A percentile compares a stretch with the other conserved stretches of the same genome.
phyloP scores from a whole-genome alignment of 1,284 basidiomycete genomes.

The Leccinum fuscescens region DNA sequence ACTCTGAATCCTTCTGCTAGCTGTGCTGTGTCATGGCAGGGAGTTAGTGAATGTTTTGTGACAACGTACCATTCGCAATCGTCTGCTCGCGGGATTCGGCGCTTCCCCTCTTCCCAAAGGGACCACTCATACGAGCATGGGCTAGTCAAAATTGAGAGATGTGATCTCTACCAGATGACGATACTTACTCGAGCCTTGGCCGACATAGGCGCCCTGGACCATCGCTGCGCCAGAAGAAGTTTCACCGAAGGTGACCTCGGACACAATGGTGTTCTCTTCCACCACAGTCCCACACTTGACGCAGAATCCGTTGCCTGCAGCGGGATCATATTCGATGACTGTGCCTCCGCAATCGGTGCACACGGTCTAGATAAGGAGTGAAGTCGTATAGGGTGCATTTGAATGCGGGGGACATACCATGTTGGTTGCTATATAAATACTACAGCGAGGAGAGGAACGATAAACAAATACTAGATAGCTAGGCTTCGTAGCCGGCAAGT shows the following conservation, averaged over 20 bases:
- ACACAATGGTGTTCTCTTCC: constrained; percentile 93
- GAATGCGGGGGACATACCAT: constrained; percentile 21
- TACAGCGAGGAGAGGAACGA: neutral
- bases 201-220: constrained; percentile 95
- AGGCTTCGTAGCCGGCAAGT: neutral
- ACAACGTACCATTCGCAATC: constrained; percentile 73
- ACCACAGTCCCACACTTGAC: constrained; percentile 84
- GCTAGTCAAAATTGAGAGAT: constrained; percentile 43
- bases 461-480: neutral
- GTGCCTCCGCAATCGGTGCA: constrained; percentile 76
- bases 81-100: constrained; percentile 85
- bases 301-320: constrained; percentile 83
- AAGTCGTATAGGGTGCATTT: neutral
- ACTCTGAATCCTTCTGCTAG: constrained; percentile 77
- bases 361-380: constrained; percentile 35
- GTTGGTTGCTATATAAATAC: neutral
- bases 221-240: constrained; percentile 90
- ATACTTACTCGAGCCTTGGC: constrained; percentile 83
- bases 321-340: constrained; percentile 78
- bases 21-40: constrained; percentile 40
- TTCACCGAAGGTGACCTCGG: constrained; percentile 93
- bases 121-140: constrained; percentile 75
- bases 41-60: neutral
- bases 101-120: constrained; percentile 74
- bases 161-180: neutral